A percentile compares a stretch with the other conserved stretches of the same genome.
Evolutionary conservation across 73 alveolate genomes (phyloP).

Genomic region (Paramecium tetraurelia): DNA sequence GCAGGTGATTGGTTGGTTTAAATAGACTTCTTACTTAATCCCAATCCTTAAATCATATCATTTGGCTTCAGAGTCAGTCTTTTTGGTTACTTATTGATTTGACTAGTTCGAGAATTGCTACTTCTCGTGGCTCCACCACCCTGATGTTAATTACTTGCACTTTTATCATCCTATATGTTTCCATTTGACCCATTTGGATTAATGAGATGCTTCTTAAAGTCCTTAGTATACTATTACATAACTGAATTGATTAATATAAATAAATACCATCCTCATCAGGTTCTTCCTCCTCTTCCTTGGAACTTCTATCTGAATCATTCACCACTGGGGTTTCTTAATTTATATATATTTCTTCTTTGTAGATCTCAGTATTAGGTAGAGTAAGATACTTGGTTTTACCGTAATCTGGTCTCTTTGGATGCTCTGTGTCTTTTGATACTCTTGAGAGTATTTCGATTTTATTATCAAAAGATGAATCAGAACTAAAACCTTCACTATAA

Average conservation of each 20-base stretch:
- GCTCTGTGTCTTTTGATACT: background rate
- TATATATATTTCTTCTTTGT: background rate
- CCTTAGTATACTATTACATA: background rate
- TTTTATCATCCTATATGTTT: background rate
- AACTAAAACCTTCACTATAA: background rate
- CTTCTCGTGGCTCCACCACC: background rate
- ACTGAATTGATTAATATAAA: background rate
- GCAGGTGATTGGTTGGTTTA: background rate
- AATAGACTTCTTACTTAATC: background rate
- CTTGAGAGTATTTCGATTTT: background rate
- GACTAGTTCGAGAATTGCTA: background rate
- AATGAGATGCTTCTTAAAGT: background rate
- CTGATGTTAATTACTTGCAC: background rate
- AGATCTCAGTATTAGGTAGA: constrained; percentile 9
- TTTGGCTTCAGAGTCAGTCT: background rate
- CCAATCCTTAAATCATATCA: background rate
- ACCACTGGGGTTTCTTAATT: background rate
- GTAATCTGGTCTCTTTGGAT: constrained; percentile 28
- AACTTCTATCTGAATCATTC: background rate
- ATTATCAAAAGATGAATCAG: background rate
- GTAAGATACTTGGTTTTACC: background rate
- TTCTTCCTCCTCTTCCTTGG: background rate
- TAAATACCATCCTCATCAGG: background rate
- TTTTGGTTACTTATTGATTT: background rate
- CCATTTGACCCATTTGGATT: background rate